Evolutionary conservation across 1,284 basidiomycete species (phyloP).

Genomic region (Leccinum angustisporum): DNA sequence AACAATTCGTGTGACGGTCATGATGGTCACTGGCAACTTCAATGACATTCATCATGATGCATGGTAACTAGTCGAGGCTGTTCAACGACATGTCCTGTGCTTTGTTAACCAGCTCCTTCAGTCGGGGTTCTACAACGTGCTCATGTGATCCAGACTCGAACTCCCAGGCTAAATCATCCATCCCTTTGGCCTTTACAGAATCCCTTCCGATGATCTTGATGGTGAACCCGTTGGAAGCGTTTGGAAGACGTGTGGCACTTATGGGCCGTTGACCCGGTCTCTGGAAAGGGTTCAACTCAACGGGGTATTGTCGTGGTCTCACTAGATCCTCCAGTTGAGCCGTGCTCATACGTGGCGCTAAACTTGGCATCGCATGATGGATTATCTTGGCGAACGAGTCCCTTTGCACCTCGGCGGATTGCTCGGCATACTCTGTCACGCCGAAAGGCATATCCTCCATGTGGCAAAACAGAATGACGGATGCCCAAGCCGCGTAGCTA

Average conservation of each 20-base stretch:
- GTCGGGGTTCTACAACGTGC: neutral
- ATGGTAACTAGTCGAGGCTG: slow-evolving; percentile 25
- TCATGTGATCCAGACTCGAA: neutral
- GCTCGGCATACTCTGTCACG: slow-evolving; percentile 43
- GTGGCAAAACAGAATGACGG: slow-evolving; percentile 34
- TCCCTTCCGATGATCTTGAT: slow-evolving; percentile 33
- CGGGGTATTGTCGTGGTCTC: slow-evolving; percentile 31
- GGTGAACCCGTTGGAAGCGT: slow-evolving; percentile 40
- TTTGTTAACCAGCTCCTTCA: slow-evolving; percentile 17
- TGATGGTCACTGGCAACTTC: neutral
- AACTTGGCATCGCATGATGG: slow-evolving; percentile 21
- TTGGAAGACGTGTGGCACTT: slow-evolving; percentile 34
- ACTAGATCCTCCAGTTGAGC: slow-evolving; percentile 26
- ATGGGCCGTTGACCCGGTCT: slow-evolving; percentile 39
- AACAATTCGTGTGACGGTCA: slow-evolving; percentile 6
- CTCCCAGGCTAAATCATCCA: neutral
- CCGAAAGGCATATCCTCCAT: slow-evolving; percentile 37
- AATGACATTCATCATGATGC: no score
- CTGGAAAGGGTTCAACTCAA: slow-evolving; percentile 41
- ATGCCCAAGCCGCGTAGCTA: slow-evolving; percentile 37
- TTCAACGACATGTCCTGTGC: slow-evolving; percentile 25
- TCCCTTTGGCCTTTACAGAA: slow-evolving; percentile 2
- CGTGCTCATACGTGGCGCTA: slow-evolving; percentile 25
- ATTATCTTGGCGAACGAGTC: slow-evolving; percentile 32
- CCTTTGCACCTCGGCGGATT: slow-evolving; percentile 38